Conservation (phyloP, 1,284 basidiomycete genomes). For the Ceratobasidium papillatum region DNA sequence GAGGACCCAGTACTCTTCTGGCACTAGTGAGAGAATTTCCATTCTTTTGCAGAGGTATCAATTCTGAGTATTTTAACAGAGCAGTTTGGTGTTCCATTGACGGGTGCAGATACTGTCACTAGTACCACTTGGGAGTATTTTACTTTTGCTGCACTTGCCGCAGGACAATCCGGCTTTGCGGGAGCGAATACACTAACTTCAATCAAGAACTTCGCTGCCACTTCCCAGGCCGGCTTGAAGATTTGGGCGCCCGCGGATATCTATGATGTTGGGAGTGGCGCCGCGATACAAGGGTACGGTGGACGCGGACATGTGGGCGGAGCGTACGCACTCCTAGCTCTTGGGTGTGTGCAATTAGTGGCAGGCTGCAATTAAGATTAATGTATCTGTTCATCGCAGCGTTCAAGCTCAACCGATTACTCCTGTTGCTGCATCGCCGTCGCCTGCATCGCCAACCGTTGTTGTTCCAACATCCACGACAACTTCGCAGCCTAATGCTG, state of each 20-base stretch:
- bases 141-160: slow-evolving; percentile 9
- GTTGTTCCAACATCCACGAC: neutral
- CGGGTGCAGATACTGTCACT: neutral
- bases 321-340: slow-evolving; percentile 12
- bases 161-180: neutral
- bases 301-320: slow-evolving; percentile 17
- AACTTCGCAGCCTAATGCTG: slow-evolving; percentile 1
- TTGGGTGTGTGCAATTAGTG: neutral
- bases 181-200: neutral
- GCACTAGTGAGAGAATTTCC: neutral
- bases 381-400: neutral
- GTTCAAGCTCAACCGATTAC: slow-evolving; percentile 10
- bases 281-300: neutral
- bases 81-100: slow-evolving; percentile 18
- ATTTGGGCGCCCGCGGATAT: slow-evolving; percentile 19
- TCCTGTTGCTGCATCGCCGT: slow-evolving; percentile 22
- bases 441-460: neutral
- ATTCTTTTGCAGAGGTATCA: neutral
- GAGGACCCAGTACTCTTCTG: slow-evolving; percentile 14
- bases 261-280: slow-evolving; percentile 18
- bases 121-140: slow-evolving; percentile 29
- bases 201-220: slow-evolving; percentile 11
- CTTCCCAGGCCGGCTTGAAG: neutral
- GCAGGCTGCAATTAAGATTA: neutral
- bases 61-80: neutral